A percentile compares a stretch with the other conserved stretches of the same genome.
phyloP scores from a whole-genome alignment of 441 rosid species.

The Geranium incanum region DNA sequence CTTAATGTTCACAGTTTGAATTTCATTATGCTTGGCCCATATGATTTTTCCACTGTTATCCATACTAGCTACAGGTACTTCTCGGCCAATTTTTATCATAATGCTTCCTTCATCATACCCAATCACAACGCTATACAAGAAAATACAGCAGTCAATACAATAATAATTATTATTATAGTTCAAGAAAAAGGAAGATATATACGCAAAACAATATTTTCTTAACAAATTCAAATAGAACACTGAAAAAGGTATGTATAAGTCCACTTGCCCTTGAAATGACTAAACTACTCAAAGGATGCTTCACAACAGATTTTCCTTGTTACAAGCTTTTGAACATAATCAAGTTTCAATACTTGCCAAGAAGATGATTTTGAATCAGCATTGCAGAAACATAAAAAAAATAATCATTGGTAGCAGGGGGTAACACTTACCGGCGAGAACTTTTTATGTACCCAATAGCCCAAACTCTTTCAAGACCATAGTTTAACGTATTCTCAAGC shows the following conservation, averaged over 20 bases:
- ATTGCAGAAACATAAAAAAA: neutral
- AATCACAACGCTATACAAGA: conserved; percentile 61
- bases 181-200: neutral
- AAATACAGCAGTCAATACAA: conserved; percentile 8
- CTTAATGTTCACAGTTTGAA: conserved; percentile 96
- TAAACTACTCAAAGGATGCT: neutral
- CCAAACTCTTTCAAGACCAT: conserved; percentile 93
- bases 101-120: conserved; percentile 98
- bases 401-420: neutral
- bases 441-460: conserved; percentile 64
- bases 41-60: conserved; percentile 95
- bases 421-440: conserved; percentile 56
- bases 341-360: neutral
- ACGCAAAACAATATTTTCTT: neutral
- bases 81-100: conserved; percentile 95
- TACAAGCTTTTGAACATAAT: neutral
- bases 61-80: conserved; percentile 98
- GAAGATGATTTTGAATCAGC: conserved; percentile 5
- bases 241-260: neutral
- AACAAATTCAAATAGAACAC: neutral
- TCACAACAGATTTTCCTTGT: neutral
- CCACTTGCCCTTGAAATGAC: neutral
- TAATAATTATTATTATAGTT: conserved; percentile 9
- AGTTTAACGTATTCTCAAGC: conserved; percentile 79
- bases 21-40: conserved; percentile 99